Conservation (phyloP, 495 filamentous ascomycete species). For the Podospora anserina region DNA sequence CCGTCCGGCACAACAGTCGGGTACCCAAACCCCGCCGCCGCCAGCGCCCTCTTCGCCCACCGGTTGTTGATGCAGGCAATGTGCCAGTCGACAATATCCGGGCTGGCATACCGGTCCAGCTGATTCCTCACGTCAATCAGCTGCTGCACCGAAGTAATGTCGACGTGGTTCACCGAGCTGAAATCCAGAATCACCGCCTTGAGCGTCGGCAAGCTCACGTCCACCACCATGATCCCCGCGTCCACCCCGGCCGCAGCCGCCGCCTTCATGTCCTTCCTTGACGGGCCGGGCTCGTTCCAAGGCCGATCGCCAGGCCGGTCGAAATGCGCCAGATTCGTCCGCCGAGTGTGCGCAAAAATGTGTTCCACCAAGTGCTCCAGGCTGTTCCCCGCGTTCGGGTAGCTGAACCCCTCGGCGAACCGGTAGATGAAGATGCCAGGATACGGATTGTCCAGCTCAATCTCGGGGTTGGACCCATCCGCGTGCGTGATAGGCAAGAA, state of each 20-base stretch:
- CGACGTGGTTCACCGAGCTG: conserved; percentile 92
- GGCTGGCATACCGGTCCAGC: conserved; percentile 80
- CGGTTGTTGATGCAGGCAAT: conserved; percentile 92
- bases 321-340: conserved; percentile 66
- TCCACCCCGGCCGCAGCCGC: conserved; percentile 36
- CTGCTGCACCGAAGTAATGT: conserved; percentile 90
- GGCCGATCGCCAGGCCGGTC: conserved; percentile 75
- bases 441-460: conserved; percentile 75
- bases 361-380: conserved; percentile 71
- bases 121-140: conserved; percentile 98
- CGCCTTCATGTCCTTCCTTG: conserved; percentile 34
- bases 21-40: conserved; percentile 89
- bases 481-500: conserved; percentile 87
- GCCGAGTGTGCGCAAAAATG: conserved; percentile 74
- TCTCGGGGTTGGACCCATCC: conserved; percentile 86
- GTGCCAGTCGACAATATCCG: conserved; percentile 91
- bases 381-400: conserved; percentile 90
- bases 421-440: conserved; percentile 97
- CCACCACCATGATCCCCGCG: conserved; percentile 41
- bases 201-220: conserved; percentile 63
- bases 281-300: conserved; percentile 92
- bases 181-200: conserved; percentile 95
- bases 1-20: conserved; percentile 57
- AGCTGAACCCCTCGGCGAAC: conserved; percentile 95
- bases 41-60: conserved; percentile 94